Base-by-base conservation (phyloP, 148 eudicot genomes). In the Camellia lanceoleosa region DNA sequence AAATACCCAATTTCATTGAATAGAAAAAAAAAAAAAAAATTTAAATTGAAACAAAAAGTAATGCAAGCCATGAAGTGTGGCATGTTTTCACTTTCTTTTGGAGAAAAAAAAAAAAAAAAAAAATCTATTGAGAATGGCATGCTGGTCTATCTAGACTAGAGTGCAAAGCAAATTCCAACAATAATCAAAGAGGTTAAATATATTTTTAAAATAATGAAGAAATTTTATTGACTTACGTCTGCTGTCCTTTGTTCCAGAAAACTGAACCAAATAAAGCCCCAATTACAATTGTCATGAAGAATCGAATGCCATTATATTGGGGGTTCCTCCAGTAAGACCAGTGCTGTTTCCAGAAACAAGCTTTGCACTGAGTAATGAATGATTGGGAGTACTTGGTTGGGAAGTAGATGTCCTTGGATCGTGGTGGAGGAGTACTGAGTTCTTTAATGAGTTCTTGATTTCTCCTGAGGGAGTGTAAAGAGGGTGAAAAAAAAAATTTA, bases 271-370 rank as follows among this genome's bases (percentile, higher is more conserved):
- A 84, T 70, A 90, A 0, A 47, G 82, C 5, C 46, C 89, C 94
- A 58, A 85, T 76, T 1, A 77, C 11, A 7, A 73, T 77, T 7
- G 91, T 84, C 81, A 87, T 80, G 43, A 86, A 49, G 58, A 89
- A 87, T 5, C 97, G 85, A 71, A 83, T 82, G 66, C 67, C 86
- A 64, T 90, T 94, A 75, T 90, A 92, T 16, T 85, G 79, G 44
- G 98, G 88, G 74, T 89, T 88, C 70, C 89, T 89, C 98, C 98
- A 94, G 67, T 94, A 94, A 65, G 98, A 92, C 88, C 85, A 79
- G 59, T 87, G 72, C 5, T 88, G 94, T 83, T 90, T 90, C 97
- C 97, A 90, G 68, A 90, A 87, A 84, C 97, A 92, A 19, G 90
- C 91, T 80, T 84, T 84, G 81, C 86, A 90, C 59, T 90, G 95